Conservation (phyloP, 225 moss, liverwort and hornwort genomes). For the Straminergon stramineum region DNA sequence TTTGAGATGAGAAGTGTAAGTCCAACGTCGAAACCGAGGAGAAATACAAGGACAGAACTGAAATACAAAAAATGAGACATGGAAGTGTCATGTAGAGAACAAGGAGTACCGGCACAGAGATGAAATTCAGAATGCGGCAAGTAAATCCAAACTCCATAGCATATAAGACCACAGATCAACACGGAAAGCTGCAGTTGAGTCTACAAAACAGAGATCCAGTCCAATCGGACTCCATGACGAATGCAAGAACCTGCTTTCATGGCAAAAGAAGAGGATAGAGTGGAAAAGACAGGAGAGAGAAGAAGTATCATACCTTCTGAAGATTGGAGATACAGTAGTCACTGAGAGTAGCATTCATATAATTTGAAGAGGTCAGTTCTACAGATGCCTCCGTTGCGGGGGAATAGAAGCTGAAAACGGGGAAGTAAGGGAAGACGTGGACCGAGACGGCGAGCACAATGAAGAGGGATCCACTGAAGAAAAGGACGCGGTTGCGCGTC, state of each 20-base stretch:
- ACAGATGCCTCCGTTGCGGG: conserved; percentile 26
- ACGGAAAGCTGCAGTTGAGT: not conserved
- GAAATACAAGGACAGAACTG: not conserved
- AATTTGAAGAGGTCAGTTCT: not conserved
- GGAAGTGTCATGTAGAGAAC: not conserved
- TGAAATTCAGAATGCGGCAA: not conserved
- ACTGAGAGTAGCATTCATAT: conserved; percentile 10
- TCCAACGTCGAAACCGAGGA: not conserved
- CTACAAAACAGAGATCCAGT: not conserved
- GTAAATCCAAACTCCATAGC: not conserved
- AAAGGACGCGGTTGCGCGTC: conserved; percentile 75
- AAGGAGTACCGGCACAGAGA: not conserved
- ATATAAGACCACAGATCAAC: not conserved
- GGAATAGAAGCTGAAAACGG: conserved; percentile 25
- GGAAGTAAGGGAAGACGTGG: conserved; percentile 75
- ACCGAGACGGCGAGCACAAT: conserved; percentile 77
- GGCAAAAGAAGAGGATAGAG: not conserved
- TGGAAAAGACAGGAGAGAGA: not conserved
- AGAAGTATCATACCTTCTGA: conserved; percentile 10
- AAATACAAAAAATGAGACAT: not conserved
- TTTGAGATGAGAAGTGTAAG: not conserved
- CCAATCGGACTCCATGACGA: not conserved
- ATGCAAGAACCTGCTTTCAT: not conserved
- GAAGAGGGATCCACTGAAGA: conserved; percentile 84
- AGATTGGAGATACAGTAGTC: conserved; percentile 37